These are phyloP conservation scores for Dictyostelium gargantuum DNA, from an alignment of 208 protist genomes.

Conservation along the genomic window DNA sequence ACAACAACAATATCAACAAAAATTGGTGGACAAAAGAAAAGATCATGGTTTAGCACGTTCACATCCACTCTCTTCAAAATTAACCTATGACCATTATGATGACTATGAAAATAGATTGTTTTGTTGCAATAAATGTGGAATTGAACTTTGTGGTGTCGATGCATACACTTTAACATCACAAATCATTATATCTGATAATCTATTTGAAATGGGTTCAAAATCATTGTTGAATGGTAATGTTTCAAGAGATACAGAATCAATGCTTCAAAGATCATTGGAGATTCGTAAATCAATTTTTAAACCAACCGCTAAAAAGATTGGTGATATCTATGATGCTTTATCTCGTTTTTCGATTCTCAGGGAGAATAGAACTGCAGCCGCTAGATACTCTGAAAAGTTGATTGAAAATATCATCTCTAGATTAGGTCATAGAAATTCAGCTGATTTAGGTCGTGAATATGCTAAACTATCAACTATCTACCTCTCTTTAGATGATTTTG, in stretches of 20 bases:
- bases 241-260: not conserved
- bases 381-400: not conserved
- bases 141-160: not conserved
- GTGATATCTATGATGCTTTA: slow-evolving; percentile 7
- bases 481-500: not conserved
- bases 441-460: slow-evolving; percentile 2
- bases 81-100: not conserved
- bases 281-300: not conserved
- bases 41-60: too few relatives aligned
- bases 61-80: not conserved
- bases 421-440: not conserved
- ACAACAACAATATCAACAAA: not conserved
- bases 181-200: not conserved
- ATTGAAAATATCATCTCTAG: not conserved
- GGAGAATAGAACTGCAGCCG: not conserved
- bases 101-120: slow-evolving; percentile 21
- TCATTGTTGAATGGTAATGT: not conserved
- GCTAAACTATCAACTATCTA: slow-evolving; percentile 22
- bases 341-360: not conserved
- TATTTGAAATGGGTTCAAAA: not conserved
- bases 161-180: not conserved
- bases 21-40: not conserved
- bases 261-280: not conserved
- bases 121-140: slow-evolving; percentile 12
- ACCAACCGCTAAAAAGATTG: not conserved